Evolutionary conservation across 1,284 basidiomycete genomes (phyloP), one percentile per base, ranked within the genome.

Genomic region (Ustilago xerochloae): DNA sequence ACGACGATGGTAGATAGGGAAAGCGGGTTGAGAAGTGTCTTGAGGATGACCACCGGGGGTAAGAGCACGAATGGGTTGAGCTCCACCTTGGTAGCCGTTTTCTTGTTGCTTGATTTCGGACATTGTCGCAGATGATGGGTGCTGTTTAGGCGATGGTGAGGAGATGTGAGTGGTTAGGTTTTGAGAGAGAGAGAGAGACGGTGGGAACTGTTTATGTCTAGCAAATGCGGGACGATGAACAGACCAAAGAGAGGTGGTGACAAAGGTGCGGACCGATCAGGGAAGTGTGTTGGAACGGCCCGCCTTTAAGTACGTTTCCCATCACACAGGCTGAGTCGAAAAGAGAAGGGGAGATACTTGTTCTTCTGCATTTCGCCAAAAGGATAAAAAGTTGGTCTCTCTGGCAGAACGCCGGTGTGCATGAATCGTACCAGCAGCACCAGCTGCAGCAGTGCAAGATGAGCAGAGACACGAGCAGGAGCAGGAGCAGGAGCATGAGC

Each of bases 31-130:
- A 47, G 83, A 81, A 26, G 70, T 79, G 75, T 87, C 87, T 63
- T 85, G 81, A 24, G 85, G 84, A 71, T 87, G 84, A 35, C 86
- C 86, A 49, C 86, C 86, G 22, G 85, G 82, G 16, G 86, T 85
- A 68, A 85, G 51, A 12, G 69, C 66, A 8, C 61, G 73, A 5
- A 64, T 61, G 67, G 67, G 45, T 15, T 48, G 54, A 7, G 43
- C 53, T 26, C 75, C 77, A 16, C 77, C 77, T 46, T 75, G 67
- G 68, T 74, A 79, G 63, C 70, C 77, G 56, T 70, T 71, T 33
- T 77, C 77, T 26, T 56, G 56, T 26, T 71, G 52, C 60, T 76
- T 76, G 62, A 71, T 63, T 47, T 74, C 71, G 30, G 71, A 74
- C 71, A 74, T 73, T 2, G 48, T 43, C 38, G 32, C 35, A 6